Evolutionary conservation across 495 filamentous ascomycete species (phyloP).

Genomic region (Umbilicaria muhlenbergii): DNA sequence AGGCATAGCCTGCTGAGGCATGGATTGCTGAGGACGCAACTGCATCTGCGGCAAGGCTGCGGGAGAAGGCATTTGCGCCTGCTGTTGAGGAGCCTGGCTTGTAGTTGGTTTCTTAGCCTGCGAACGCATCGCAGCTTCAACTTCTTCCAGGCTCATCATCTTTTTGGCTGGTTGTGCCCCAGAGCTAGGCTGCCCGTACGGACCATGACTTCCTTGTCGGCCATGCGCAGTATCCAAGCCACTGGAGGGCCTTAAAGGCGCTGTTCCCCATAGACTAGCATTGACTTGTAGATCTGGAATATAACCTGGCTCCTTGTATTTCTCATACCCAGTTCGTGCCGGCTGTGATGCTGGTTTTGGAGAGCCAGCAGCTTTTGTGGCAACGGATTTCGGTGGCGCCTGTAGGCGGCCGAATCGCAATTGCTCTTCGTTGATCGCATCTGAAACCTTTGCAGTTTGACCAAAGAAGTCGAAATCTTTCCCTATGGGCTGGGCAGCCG

Average conservation of each 20-base stretch:
- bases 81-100: slow-evolving; percentile 18
- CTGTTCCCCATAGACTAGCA: slow-evolving; percentile 79
- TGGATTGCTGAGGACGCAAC: slow-evolving; percentile 25
- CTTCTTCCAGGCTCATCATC: slow-evolving; percentile 93
- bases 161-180: slow-evolving; percentile 38
- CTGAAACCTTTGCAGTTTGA: slow-evolving; percentile 68
- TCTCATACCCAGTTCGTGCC: slow-evolving; percentile 70
- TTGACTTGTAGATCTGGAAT: slow-evolving; percentile 82
- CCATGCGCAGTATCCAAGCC: slow-evolving; percentile 3
- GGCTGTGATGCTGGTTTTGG: slow-evolving; percentile 37
- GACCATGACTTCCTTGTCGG: slow-evolving; percentile 14
- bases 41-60: slow-evolving; percentile 20
- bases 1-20: too few relatives aligned
- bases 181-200: slow-evolving; percentile 8
- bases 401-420: slow-evolving; percentile 58
- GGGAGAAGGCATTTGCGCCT: slow-evolving; percentile 18
- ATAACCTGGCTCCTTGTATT: slow-evolving; percentile 58
- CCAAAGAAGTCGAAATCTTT: slow-evolving; percentile 98
- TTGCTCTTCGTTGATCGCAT: slow-evolving; percentile 81
- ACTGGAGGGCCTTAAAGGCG: slow-evolving; percentile 39
- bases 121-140: slow-evolving; percentile 80
- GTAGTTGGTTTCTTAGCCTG: slow-evolving; percentile 37
- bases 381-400: slow-evolving; percentile 25
- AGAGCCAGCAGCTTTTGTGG: slow-evolving; percentile 14
- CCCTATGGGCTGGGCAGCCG: slow-evolving; percentile 39